Conservation (phyloP, 768 basidiomycete genomes). For the Leucocoprinus birnbaumii region DNA sequence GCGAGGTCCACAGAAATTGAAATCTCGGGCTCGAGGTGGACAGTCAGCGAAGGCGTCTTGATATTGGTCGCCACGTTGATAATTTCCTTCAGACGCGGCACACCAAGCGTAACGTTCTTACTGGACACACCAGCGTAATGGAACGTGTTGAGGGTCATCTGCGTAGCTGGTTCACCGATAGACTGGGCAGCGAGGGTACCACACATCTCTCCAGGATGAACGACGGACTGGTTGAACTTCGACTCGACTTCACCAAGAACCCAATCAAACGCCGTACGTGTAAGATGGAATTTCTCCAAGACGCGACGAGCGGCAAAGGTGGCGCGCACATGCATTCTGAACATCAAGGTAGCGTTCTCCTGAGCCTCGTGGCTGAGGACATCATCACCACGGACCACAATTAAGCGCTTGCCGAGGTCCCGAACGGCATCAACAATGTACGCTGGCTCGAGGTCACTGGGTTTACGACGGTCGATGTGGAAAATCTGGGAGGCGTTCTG, state of each 20-base stretch:
- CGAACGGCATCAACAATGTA: slow-evolving; percentile 82
- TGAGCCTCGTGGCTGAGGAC: slow-evolving; percentile 73
- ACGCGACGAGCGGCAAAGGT: slow-evolving; percentile 87
- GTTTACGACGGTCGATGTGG: slow-evolving; percentile 92
- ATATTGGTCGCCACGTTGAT: slow-evolving; percentile 99
- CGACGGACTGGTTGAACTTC: slow-evolving; percentile 92
- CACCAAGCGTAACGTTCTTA: slow-evolving; percentile 99
- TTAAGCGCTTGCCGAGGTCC: slow-evolving; percentile 69
- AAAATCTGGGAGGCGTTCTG: slow-evolving; percentile 96
- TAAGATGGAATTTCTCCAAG: slow-evolving; percentile 84
- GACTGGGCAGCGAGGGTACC: slow-evolving; percentile 97
- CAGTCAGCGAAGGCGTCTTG: slow-evolving; percentile 95
- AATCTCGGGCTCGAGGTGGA: slow-evolving; percentile 78
- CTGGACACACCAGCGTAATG: slow-evolving; percentile 99
- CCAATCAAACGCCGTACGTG: slow-evolving; percentile 96
- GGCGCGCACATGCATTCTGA: slow-evolving; percentile 90
- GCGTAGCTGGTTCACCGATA: slow-evolving; percentile 98
- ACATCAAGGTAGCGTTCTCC: slow-evolving; percentile 84
- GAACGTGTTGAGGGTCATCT: slow-evolving; percentile 99
- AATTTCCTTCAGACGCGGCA: slow-evolving; percentile 97
- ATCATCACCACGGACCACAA: slow-evolving; percentile 89
- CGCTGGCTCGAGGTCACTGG: slow-evolving; percentile 85
- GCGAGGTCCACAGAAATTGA: slow-evolving; percentile 60
- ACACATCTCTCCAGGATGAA: slow-evolving; percentile 98
- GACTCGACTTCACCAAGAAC: slow-evolving; percentile 93